A percentile compares a stretch with the other conserved stretches of the same genome.
Evolutionary conservation across 1,139 yeast genomes (phyloP).

Genomic region (Geotrichum phurueaensis): DNA sequence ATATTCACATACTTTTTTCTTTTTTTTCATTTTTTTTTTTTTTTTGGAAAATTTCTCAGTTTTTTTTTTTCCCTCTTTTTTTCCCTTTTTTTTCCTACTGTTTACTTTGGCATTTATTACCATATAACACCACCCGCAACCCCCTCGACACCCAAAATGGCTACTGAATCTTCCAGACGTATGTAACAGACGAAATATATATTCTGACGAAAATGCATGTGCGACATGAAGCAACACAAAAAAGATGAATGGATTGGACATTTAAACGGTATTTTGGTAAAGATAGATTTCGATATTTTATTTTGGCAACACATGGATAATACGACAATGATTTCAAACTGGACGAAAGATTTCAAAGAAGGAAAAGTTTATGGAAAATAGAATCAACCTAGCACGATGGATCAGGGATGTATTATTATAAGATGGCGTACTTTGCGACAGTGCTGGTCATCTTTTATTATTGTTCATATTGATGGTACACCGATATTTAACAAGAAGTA

Average conservation of each 20-base stretch:
- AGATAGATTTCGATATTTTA: background rate
- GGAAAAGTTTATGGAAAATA: too few species aligned
- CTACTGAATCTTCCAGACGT: conserved; percentile 17
- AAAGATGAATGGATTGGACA: background rate
- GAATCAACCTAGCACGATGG: too few species aligned
- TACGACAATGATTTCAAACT: too few species aligned
- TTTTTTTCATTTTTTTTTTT: background rate
- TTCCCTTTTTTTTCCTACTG: background rate
- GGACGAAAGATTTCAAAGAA: too few species aligned
- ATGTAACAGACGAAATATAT: conserved; percentile 2
- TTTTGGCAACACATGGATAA: background rate
- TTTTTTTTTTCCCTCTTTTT: background rate
- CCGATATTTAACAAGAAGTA: too few species aligned
- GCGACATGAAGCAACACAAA: background rate
- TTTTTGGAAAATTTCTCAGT: background rate
- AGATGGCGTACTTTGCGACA: too few species aligned
- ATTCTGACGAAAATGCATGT: background rate
- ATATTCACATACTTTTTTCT: too few species aligned
- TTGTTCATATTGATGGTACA: too few species aligned
- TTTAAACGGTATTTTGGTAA: background rate
- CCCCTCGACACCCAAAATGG: conserved; percentile 7
- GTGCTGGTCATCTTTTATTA: too few species aligned
- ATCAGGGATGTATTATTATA: too few species aligned
- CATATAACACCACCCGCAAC: conserved; percentile 3
- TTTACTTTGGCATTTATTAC: conserved; percentile 2